Percentiles rank a stretch among this genome's conserved stretches.
Conservation (phyloP, 768 basidiomycete genomes). For the Mycena maculata region DNA sequence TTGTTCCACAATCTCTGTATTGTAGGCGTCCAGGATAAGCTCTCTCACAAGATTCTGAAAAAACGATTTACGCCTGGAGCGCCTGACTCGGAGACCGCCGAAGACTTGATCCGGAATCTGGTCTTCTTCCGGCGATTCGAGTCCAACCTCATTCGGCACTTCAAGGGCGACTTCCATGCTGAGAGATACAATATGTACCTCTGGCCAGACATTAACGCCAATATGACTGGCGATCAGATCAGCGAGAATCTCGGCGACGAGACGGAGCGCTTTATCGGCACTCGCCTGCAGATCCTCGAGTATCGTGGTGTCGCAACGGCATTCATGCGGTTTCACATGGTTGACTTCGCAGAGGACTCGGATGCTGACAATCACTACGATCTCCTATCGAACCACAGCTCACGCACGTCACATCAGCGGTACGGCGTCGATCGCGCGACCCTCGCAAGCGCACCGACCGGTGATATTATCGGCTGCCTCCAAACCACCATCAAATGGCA, state of each 20-base stretch:
- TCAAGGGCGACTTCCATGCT: background rate
- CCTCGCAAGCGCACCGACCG: background rate
- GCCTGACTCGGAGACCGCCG: background rate
- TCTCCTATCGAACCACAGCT: background rate
- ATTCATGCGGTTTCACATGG: background rate
- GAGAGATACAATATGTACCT: conserved; percentile 14
- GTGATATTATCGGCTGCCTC: background rate
- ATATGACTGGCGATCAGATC: conserved; percentile 12
- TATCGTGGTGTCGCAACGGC: background rate
- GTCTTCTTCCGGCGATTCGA: conserved; percentile 7
- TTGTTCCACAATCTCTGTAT: background rate
- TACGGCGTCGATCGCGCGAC: conserved; percentile 8
- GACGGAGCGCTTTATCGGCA: background rate
- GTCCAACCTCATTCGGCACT: conserved; percentile 4
- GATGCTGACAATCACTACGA: background rate
- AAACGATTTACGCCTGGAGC: background rate
- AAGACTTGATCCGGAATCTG: background rate
- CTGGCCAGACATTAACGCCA: conserved; percentile 9
- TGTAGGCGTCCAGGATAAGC: background rate
- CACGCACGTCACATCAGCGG: background rate
- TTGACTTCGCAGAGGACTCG: background rate
- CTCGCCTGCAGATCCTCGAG: background rate
- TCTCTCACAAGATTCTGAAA: background rate
- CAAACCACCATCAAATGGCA: background rate
- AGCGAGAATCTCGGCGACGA: conserved; percentile 9